A percentile compares a stretch with the other conserved stretches of the same genome.
phyloP scores from a whole-genome alignment of 176 grass and related monocot species.

The Bothriochloa decipiens region DNA sequence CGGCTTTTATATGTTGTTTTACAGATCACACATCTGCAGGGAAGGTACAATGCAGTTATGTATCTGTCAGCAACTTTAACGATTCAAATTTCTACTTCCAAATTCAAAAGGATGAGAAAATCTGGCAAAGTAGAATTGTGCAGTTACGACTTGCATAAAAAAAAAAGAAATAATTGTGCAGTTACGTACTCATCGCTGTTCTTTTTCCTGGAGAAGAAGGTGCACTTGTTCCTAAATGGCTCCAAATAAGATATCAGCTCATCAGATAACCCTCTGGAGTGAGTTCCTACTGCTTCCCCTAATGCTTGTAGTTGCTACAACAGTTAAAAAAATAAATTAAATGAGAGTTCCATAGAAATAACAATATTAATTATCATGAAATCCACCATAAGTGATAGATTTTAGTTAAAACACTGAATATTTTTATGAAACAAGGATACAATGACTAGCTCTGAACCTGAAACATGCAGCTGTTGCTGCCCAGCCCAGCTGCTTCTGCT shows the following conservation, averaged over 20 bases:
- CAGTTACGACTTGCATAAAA: constrained; percentile 28
- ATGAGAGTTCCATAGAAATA: constrained; percentile 10
- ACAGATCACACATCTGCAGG: constrained; percentile 76
- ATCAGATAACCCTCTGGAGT: constrained; percentile 83
- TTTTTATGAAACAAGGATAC: neutral
- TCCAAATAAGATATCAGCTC: constrained; percentile 75
- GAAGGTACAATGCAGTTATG: constrained; percentile 5
- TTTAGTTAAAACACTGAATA: neutral
- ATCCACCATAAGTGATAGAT: constrained; percentile 11
- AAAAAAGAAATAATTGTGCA: neutral
- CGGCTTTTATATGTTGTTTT: constrained; percentile 58
- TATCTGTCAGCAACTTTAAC: constrained; percentile 21
- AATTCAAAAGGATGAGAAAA: neutral
- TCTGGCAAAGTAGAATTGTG: constrained; percentile 22
- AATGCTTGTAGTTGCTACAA: constrained; percentile 81
- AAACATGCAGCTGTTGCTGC: neutral
- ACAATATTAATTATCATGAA: neutral
- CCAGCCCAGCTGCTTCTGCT: neutral
- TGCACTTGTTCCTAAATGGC: constrained; percentile 50
- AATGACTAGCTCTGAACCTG: constrained; percentile 10
- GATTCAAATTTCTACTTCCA: neutral
- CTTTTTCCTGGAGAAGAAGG: constrained; percentile 67
- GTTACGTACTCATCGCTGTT: constrained; percentile 63
- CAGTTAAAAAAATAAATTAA: constrained; percentile 36
- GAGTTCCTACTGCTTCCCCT: constrained; percentile 66